phyloP scores from a whole-genome alignment of 257 asterid species.

The Thymus mandschuricus region DNA sequence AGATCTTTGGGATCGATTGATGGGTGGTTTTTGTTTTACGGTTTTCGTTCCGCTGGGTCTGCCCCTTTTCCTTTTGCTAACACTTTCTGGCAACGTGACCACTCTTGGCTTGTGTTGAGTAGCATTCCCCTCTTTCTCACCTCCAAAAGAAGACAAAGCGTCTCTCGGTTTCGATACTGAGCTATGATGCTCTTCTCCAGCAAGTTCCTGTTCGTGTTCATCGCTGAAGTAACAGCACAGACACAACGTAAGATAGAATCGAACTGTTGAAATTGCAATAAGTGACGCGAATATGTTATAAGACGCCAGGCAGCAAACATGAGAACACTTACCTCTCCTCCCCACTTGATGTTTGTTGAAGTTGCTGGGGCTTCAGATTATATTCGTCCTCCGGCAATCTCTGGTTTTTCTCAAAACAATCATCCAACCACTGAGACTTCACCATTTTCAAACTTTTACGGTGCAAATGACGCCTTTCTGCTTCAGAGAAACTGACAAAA shows the following conservation, averaged over 20 bases:
- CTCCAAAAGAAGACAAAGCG: constrained; percentile 35
- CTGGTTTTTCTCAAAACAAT: constrained; percentile 58
- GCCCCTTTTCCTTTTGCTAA: constrained; percentile 51
- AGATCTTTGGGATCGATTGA: constrained; percentile 49
- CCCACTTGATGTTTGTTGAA: constrained; percentile 42
- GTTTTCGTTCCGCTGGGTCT: constrained; percentile 46
- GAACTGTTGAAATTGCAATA: neutral
- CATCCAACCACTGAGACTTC: constrained; percentile 81
- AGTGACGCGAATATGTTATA: constrained; percentile 15
- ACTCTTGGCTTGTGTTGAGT: constrained; percentile 39
- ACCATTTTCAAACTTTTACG: constrained; percentile 63
- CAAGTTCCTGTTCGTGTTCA: constrained; percentile 36
- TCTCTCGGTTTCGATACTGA: constrained; percentile 27
- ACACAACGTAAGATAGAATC: constrained; percentile 18
- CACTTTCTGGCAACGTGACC: constrained; percentile 52
- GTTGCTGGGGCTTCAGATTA: constrained; percentile 57
- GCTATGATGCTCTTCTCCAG: constrained; percentile 37
- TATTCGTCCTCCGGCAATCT: constrained; percentile 67
- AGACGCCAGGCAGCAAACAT: constrained; percentile 16
- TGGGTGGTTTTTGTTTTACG: constrained; percentile 37
- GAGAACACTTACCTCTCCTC: constrained; percentile 57
- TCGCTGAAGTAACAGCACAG: constrained; percentile 41
- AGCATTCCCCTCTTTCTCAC: constrained; percentile 33
- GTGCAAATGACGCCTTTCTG: constrained; percentile 51
- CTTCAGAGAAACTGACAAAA: constrained; percentile 64